Evolutionary conservation across 495 filamentous ascomycete genomes (phyloP), one percentile per base, ranked within the genome.

Genomic region (Patellaria atrata): DNA sequence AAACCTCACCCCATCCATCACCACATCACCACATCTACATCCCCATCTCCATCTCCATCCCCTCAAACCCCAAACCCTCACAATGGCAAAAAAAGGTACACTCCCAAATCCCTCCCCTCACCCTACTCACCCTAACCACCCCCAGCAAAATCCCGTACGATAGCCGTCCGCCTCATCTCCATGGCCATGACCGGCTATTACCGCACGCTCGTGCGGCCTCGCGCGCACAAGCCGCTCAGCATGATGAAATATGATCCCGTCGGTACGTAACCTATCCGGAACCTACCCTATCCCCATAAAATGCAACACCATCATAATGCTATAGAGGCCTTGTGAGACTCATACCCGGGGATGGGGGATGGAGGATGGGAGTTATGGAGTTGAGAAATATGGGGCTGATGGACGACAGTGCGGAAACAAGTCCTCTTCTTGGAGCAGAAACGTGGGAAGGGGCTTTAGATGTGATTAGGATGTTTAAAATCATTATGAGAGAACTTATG

Each of bases 211-310:
- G 67, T 79, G 35, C 79, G 91, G 20, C 85, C 86, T 11, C 77
- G 91, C 32, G 63, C 67, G 16, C 67, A 86, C 38, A 64, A 75
- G 24, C 89, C 91, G 23, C 69, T 96, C 58, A 87, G 80, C 61
- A 92, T 96, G 85, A 67, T 96, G 44, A 99, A 99, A 63, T 96
- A 99, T 57, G 91, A 99, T 61, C 91, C 91, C 38, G 81, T 99
- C 49, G 81, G 92, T 80, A 82, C 59, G 83, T 64, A 5, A 15
- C 19, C 22, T 13, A 18, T 3, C n/a, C n/a, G n/a, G n/a, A n/a
- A n/a, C n/a, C 3, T 15, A 18, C 3, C 2, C 3, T 44, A 15
- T 38, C 34, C 10, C 5, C 12, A 7, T 25, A 13, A 19, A 15
- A 5, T 24, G 0, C 12, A 16, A 27, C 21, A 8, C 14, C 21